phyloP scores from a whole-genome alignment of 169 alveolate species.

The Plasmodium knowlesi region DNA sequence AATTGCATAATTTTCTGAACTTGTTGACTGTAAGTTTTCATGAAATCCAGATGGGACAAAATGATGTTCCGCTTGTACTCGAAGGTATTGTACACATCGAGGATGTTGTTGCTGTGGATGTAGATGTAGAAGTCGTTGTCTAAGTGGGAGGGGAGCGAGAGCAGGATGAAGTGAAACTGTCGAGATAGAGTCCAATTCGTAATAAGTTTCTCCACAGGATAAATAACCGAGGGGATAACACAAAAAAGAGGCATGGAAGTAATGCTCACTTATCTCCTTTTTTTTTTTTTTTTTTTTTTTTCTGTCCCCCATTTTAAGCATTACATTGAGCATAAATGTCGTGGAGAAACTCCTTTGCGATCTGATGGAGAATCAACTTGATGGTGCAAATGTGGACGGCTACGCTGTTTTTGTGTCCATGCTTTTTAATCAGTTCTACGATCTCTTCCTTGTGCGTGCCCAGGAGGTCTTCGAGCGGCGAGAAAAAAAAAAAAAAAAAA shows the following conservation, averaged over 20 bases:
- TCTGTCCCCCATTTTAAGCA: background rate
- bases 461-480: background rate
- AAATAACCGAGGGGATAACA: background rate
- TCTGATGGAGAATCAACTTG: slow-evolving; percentile 46
- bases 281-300: background rate
- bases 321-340: slow-evolving; percentile 51
- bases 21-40: slow-evolving; percentile 42
- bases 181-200: background rate
- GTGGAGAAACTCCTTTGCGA: slow-evolving; percentile 42
- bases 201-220: background rate
- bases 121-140: slow-evolving; percentile 66
- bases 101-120: slow-evolving; percentile 49
- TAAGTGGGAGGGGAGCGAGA: background rate
- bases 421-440: slow-evolving; percentile 45
- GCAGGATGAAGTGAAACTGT: background rate
- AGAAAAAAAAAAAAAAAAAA: background rate
- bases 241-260: background rate
- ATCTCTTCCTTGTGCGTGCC: slow-evolving; percentile 25
- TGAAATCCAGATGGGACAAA: slow-evolving; percentile 44
- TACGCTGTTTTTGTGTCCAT: slow-evolving; percentile 45
- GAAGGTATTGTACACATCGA: slow-evolving; percentile 48
- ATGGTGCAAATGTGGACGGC: slow-evolving; percentile 54
- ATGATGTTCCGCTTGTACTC: slow-evolving; percentile 54
- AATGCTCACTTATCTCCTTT: background rate
- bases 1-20: slow-evolving; percentile 28